Evolutionary conservation across 73 alveolate genomes (phyloP).

Genomic region (Blepharisma japonicum): DNA sequence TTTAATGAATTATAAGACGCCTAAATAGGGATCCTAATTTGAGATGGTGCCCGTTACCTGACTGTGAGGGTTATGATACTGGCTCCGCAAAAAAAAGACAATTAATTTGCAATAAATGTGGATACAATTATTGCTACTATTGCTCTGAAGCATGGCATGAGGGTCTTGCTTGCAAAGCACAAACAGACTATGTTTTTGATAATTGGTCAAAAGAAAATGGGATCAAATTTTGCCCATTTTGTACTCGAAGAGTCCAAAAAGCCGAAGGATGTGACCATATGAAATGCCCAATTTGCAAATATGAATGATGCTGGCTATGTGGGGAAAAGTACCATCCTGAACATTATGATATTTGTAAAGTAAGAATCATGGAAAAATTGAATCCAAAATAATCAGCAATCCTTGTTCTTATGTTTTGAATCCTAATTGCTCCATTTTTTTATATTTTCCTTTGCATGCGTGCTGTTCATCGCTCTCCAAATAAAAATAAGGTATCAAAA

Average conservation of each 20-base stretch:
- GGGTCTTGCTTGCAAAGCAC: not conserved
- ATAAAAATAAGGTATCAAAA: too few species aligned
- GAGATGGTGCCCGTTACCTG: slow-evolving; percentile 54
- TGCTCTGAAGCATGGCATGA: slow-evolving; percentile 26
- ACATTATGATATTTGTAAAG: too few species aligned
- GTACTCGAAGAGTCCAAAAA: slow-evolving; percentile 70
- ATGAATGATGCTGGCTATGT: slow-evolving; percentile 83
- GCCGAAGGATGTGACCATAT: slow-evolving; percentile 81
- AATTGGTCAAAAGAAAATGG: slow-evolving; percentile 12
- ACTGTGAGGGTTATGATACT: slow-evolving; percentile 39
- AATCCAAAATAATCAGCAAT: too few species aligned
- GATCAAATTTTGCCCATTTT: slow-evolving; percentile 68
- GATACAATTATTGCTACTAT: not conserved
- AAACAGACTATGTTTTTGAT: not conserved
- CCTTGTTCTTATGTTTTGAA: too few species aligned
- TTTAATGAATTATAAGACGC: too few species aligned
- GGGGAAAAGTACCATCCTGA: too few species aligned
- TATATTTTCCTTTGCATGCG: too few species aligned
- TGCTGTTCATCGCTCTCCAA: too few species aligned
- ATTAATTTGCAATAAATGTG: slow-evolving; percentile 27
- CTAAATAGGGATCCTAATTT: not conserved
- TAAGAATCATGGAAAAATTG: too few species aligned
- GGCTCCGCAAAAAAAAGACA: not conserved
- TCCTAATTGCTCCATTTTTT: too few species aligned
- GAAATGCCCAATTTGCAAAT: slow-evolving; percentile 73